Percentiles rank a stretch among this genome's conserved stretches.
phyloP scores from a whole-genome alignment of 129 eudicot species.

The Lactuca saligna region DNA sequence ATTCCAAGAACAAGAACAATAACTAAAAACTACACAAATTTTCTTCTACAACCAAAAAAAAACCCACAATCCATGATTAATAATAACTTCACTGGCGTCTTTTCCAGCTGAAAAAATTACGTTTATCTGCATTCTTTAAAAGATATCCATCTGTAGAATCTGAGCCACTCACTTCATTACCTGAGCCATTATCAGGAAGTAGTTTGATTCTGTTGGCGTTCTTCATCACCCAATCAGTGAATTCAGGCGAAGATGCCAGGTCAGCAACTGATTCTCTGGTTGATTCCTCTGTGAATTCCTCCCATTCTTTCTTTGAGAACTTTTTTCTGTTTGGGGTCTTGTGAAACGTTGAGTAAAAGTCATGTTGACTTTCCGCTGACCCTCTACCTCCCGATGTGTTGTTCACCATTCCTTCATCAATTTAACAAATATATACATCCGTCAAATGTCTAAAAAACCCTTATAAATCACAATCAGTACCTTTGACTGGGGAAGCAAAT shows the following conservation, averaged over 20 bases:
- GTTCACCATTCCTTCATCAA: constrained; percentile 36
- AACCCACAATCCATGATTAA: neutral
- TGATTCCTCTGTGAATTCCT: constrained; percentile 70
- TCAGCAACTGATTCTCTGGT: constrained; percentile 72
- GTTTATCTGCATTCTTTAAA: constrained; percentile 36
- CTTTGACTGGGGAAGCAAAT: constrained; percentile 52
- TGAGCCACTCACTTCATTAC: constrained; percentile 54
- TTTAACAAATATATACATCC: neutral
- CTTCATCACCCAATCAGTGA: constrained; percentile 74
- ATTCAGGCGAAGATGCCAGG: constrained; percentile 81
- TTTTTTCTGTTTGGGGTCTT: constrained; percentile 66
- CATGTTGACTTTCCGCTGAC: constrained; percentile 29
- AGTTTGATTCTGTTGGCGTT: constrained; percentile 61
- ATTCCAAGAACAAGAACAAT: neutral
- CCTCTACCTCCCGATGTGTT: constrained; percentile 30
- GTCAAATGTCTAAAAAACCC: constrained; percentile 1
- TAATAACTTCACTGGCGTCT: neutral
- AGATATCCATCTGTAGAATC: constrained; percentile 66
- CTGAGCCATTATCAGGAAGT: constrained; percentile 50
- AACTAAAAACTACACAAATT: constrained; percentile 21
- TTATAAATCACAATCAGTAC: constrained; percentile 25
- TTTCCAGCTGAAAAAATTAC: constrained; percentile 48
- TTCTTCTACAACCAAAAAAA: neutral
- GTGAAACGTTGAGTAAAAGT: constrained; percentile 77
- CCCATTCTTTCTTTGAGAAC: constrained; percentile 74